These are phyloP conservation scores for Pichia paraexigua DNA, from an alignment of 805 yeast genomes.

Conservation along the genomic window DNA sequence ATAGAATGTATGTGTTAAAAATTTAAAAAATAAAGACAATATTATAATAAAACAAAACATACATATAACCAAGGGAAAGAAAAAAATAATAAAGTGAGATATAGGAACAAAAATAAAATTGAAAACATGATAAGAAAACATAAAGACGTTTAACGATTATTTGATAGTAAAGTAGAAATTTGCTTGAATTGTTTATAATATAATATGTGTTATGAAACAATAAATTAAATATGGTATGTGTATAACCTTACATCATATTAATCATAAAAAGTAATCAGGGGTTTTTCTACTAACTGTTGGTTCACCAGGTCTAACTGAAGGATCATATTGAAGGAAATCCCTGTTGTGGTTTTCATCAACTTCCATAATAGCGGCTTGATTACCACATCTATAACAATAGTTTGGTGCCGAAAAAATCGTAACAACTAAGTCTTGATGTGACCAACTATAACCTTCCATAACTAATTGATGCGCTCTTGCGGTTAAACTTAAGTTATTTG, in stretches of 20 bases:
- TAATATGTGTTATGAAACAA: not conserved
- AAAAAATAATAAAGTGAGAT: not conserved
- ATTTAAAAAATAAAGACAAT: not conserved
- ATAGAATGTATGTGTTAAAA: not conserved
- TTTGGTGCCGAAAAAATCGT: constrained; percentile 94
- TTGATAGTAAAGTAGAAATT: not conserved
- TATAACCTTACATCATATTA: not conserved
- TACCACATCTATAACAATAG: constrained; percentile 96
- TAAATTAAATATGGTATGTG: not conserved
- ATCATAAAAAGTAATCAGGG: constrained; percentile 87
- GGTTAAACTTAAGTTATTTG: constrained; percentile 72
- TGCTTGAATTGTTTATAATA: not conserved
- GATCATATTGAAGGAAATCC: constrained; percentile 92
- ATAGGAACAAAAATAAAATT: not conserved
- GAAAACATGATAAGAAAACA: not conserved
- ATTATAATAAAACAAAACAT: not conserved
- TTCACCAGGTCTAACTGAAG: constrained; percentile 94
- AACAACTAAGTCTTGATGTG: constrained; percentile 89
- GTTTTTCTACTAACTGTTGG: constrained; percentile 96
- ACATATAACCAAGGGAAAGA: constrained; percentile 3
- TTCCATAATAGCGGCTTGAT: constrained; percentile 97
- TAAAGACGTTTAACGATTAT: not conserved
- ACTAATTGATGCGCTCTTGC: constrained; percentile 96
- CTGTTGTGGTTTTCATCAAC: constrained; percentile 89
- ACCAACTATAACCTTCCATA: constrained; percentile 97